phyloP scores from a whole-genome alignment of 1,284 basidiomycete genomes.

The Pseudozyma pruni region DNA sequence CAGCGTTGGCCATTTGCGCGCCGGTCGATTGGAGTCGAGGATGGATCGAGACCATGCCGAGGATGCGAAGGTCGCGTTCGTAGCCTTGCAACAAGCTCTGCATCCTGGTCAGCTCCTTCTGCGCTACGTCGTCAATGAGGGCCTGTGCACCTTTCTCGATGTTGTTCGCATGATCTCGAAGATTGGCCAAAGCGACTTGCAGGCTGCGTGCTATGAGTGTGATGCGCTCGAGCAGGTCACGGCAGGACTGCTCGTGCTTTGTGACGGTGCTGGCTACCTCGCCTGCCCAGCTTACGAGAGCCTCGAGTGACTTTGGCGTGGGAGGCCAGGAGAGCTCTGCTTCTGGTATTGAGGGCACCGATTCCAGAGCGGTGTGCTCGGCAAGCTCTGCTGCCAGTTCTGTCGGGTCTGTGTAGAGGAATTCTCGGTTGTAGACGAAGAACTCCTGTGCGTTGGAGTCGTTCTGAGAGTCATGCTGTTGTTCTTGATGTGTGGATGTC shows the following conservation, averaged over 20 bases:
- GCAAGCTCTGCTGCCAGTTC: conserved; percentile 55
- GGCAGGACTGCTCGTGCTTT: conserved; percentile 13
- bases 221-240: conserved; percentile 40
- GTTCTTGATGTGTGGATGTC: conserved; percentile 9
- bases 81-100: conserved; percentile 57
- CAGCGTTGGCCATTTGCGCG: conserved; percentile 22
- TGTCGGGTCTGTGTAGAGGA: conserved; percentile 59
- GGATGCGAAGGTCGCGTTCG: conserved; percentile 55
- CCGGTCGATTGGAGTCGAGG: conserved; percentile 43
- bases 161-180: conserved; percentile 57
- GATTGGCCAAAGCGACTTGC: conserved; percentile 57
- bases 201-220: conserved; percentile 55
- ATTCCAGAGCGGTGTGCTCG: conserved; percentile 35
- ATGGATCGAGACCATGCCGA: conserved; percentile 59
- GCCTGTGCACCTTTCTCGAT: conserved; percentile 50
- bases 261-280: conserved; percentile 21
- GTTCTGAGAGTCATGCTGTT: not conserved
- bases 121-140: conserved; percentile 44
- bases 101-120: conserved; percentile 58
- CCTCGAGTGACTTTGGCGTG: conserved; percentile 54
- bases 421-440: conserved; percentile 66
- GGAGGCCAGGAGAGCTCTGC: conserved; percentile 48
- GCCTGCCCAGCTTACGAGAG: conserved; percentile 51
- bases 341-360: conserved; percentile 16
- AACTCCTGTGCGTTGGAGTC: conserved; percentile 43